Evolutionary conservation across 768 basidiomycete species (phyloP).

Genomic region (Podaxis sp.): DNA sequence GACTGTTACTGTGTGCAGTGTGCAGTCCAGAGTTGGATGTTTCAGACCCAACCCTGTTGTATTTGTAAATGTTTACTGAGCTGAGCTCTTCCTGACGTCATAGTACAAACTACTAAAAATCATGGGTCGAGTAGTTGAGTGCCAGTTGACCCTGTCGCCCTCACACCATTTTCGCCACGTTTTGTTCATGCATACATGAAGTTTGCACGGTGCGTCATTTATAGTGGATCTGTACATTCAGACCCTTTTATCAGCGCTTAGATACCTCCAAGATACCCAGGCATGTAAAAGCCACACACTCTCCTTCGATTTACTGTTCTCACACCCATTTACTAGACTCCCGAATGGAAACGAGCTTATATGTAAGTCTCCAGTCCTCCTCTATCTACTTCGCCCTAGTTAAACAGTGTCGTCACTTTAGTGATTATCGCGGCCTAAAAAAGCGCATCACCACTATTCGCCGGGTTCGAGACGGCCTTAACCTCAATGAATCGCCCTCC

Average conservation of each 20-base stretch:
- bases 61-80: too few relatives aligned
- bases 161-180: neutral
- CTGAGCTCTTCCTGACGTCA: neutral
- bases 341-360: constrained; percentile 73
- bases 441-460: constrained; percentile 57
- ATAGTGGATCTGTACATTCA: neutral
- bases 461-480: constrained; percentile 26
- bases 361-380: constrained; percentile 30
- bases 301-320: neutral
- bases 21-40: too few relatives aligned
- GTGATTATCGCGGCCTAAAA: constrained; percentile 72
- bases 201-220: constrained; percentile 46
- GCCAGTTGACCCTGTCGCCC: too few relatives aligned
- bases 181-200: constrained; percentile 38
- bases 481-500: constrained; percentile 17
- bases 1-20: too few relatives aligned
- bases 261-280: constrained; percentile 70
- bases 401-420: constrained; percentile 20
- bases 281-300: constrained; percentile 23
- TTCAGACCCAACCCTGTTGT: too few relatives aligned
- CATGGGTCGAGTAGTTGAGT: neutral
- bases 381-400: neutral
- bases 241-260: constrained; percentile 19
- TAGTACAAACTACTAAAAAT: neutral
- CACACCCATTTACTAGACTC: constrained; percentile 38